Base-by-base conservation (phyloP, 2,329 filamentous ascomycete genomes). In the Lachnellula willkommii region DNA sequence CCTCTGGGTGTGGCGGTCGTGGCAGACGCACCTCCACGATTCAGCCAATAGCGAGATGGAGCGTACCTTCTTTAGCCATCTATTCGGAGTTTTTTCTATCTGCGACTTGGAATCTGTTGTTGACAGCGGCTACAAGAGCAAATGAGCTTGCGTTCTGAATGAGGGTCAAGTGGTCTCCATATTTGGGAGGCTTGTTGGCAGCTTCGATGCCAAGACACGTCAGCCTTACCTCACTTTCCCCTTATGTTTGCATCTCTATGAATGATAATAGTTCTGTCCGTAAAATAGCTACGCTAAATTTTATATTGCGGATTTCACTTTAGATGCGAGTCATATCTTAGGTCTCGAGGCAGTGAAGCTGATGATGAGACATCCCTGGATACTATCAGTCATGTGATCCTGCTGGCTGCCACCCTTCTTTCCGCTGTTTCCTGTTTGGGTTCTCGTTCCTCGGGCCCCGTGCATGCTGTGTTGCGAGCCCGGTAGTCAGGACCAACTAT, bases 151-250 rank as follows among this genome's bases (percentile, higher is more conserved):
- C 6, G 2, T 42, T 4, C 5, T n/a, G 14, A 40, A 20, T 3
- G 36, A 39, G 14, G 15, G 15, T 14, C n/a, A 17, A 37, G 20
- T 36, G n/a, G 40, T 43, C 43, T 35, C 40, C 56, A 57, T 59
- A 53, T 57, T 59, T 57, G 56, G 56, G 40, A 36, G 24, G 24
- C 8, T 8, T 37, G 28, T 14, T n/a, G 39, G 11, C 17, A 49
- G 28, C 28, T 32, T 59, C 53, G 45, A 55, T 53, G 56, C 54
- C 39, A 54, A 54, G 54, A 57, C 50, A 51, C 47, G 55, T 61
- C 53, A 59, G 54, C 32, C 54, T 48, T 24, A 59, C 50, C 43
- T 52, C 35, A 55, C 48, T 50, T 50, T 53, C 39, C 14, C 36
- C 54, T 47, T 52, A 46, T 17, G 36, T 43, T 43, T 54, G 20